phyloP scores from a whole-genome alignment of 805 yeast species.

The Pichia membranifaciens region DNA sequence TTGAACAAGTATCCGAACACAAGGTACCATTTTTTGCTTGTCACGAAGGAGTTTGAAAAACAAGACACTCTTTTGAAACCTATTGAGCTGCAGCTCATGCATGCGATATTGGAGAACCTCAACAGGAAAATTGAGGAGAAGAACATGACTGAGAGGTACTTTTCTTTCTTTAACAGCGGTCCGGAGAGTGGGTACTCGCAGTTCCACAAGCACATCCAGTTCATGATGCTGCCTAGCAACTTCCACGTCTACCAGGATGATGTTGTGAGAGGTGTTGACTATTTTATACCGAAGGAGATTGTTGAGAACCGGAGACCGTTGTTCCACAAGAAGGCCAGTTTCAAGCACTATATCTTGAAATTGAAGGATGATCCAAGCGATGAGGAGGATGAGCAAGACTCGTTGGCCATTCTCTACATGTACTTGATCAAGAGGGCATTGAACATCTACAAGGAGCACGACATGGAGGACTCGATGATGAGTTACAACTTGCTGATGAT shows the following conservation, averaged over 20 bases:
- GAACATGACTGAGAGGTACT: constrained; percentile 34
- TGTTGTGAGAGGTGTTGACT: constrained; percentile 38
- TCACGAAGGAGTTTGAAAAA: constrained; percentile 66
- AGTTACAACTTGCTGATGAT: constrained; percentile 83
- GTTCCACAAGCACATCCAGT: constrained; percentile 88
- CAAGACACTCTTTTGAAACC: constrained; percentile 72
- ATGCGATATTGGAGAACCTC: constrained; percentile 46
- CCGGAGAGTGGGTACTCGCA: constrained; percentile 90
- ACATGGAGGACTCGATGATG: constrained; percentile 34
- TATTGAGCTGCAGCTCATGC: constrained; percentile 57
- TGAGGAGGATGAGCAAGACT: constrained; percentile 46
- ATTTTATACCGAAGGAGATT: constrained; percentile 48
- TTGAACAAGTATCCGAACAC: constrained; percentile 85
- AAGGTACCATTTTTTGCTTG: constrained; percentile 69
- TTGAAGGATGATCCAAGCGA: constrained; percentile 35
- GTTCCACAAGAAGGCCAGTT: constrained; percentile 55
- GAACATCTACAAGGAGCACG: constrained; percentile 55
- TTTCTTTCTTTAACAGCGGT: constrained; percentile 89
- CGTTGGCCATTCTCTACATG: constrained; percentile 62
- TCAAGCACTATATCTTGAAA: constrained; percentile 78
- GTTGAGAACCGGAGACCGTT: constrained; percentile 47
- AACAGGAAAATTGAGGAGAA: constrained; percentile 29
- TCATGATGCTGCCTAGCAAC: constrained; percentile 61
- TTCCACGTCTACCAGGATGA: constrained; percentile 54
- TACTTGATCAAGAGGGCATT: constrained; percentile 66